Percentiles rank a stretch among this genome's conserved stretches.
phyloP scores from a whole-genome alignment of 495 filamentous ascomycete species.

The Talaromyces thailandensis region DNA sequence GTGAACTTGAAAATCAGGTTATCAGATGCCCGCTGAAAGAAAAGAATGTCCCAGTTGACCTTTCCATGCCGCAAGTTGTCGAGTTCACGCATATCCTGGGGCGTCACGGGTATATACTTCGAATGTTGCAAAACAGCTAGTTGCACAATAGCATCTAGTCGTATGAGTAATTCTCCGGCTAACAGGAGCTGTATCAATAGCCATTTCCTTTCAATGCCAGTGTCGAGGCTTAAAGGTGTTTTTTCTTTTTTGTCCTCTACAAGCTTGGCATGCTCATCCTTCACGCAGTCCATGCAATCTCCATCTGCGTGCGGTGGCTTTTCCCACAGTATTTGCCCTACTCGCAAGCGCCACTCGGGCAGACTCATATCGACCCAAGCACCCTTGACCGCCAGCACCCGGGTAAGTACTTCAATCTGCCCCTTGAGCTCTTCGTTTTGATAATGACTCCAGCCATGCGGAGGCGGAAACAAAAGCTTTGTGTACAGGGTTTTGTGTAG shows the following conservation, averaged over 20 bases:
- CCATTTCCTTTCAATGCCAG: constrained; percentile 58
- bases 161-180: constrained; percentile 65
- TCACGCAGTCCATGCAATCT: constrained; percentile 33
- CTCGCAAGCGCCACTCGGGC: constrained; percentile 69
- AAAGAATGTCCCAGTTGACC: constrained; percentile 71
- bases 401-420: constrained; percentile 41
- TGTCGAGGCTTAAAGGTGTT: constrained; percentile 17
- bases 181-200: constrained; percentile 71
- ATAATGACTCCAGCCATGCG: constrained; percentile 19
- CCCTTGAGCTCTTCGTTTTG: constrained; percentile 33
- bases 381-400: constrained; percentile 34
- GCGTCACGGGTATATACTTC: constrained; percentile 37
- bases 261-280: neutral
- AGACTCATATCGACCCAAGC: constrained; percentile 73
- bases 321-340: constrained; percentile 79
- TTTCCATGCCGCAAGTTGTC: constrained; percentile 56
- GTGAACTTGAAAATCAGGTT: constrained; percentile 46
- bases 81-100: constrained; percentile 53
- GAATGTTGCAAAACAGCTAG: constrained; percentile 40
- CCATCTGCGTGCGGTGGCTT: constrained; percentile 40
- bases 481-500: constrained; percentile 36
- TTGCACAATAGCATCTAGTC: constrained; percentile 61
- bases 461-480: constrained; percentile 32
- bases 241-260: neutral
- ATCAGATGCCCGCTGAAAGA: constrained; percentile 68